Evolutionary conservation across 1,284 basidiomycete species (phyloP).

Genomic region (Ustilago lituana): DNA sequence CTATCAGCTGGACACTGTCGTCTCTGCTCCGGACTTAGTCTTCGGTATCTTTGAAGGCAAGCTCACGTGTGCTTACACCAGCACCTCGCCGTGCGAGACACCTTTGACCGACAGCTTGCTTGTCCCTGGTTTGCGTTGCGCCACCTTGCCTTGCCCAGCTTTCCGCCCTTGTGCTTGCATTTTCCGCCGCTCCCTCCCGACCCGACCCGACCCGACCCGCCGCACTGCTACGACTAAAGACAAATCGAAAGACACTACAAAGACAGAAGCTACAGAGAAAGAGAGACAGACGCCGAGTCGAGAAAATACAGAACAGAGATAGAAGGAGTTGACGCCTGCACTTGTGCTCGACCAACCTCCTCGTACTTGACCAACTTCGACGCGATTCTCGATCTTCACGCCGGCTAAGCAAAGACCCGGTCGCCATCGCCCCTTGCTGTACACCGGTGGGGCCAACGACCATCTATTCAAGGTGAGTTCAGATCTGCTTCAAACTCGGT

Average conservation of each 20-base stretch:
- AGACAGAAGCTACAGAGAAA: constrained; percentile 10
- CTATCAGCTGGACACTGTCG: constrained; percentile 9
- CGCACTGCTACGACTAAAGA: too few relatives aligned
- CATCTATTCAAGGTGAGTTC: not conserved
- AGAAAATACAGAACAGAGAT: not conserved
- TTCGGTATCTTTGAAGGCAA: constrained; percentile 8
- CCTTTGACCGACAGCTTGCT: not conserved
- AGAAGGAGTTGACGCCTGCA: not conserved
- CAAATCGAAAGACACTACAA: too few relatives aligned
- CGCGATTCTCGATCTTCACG: not conserved
- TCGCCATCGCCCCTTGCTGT: not conserved
- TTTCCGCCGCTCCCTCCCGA: too few relatives aligned
- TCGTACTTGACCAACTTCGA: constrained; percentile 3
- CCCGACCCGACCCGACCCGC: constrained; percentile 4
- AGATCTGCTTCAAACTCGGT: not conserved
- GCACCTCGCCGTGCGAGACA: constrained; percentile 5
- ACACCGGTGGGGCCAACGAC: not conserved
- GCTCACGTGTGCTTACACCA: not conserved
- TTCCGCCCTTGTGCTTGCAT: too few relatives aligned
- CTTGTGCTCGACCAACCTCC: not conserved
- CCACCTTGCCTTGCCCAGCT: too few relatives aligned
- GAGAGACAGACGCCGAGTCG: constrained; percentile 10
- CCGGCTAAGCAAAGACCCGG: not conserved
- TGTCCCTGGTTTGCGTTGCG: too few relatives aligned
- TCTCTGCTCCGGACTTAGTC: constrained; percentile 2